Evolutionary conservation across 2,329 filamentous ascomycete genomes (phyloP), one percentile per base, ranked within the genome.

Genomic region (Orbilia javanica): DNA sequence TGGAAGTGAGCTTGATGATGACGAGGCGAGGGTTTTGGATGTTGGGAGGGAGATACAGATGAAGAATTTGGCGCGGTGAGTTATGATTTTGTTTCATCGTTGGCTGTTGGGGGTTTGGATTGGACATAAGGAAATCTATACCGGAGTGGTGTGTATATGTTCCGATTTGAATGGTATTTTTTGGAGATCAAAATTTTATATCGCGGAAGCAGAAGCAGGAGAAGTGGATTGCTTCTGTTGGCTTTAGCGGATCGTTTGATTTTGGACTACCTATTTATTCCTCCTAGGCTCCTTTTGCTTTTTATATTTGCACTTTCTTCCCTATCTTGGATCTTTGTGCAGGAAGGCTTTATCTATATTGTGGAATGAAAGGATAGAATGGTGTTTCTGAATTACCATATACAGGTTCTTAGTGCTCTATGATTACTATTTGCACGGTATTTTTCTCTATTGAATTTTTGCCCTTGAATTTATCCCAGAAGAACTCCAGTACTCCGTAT

Each of bases 21-120:
- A 77, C 52, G 73, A 77, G 29, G 42, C 73, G 39, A 70, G 73
- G 50, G 52, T 46, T 15, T 29, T 77, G 50, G 73, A 77, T 36
- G 66, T 71, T 29, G 73, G 70, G 34, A 64, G 65, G 11, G 66
- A 62, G 11, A 77, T 77, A 62, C 73, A 77, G 31, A 77, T 77
- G 73, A 62, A 70, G 44, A 50, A 66, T 36, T 20, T 77, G n/a
- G 73, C 60, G 13, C 64, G 73, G 31, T 77, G 66, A 77, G n/a
- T n/a, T n/a, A 44, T 10, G 8, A 39, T 25, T n/a, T 13, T 20
- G n/a, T 22, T 7, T 48, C 2, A 4, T 22, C 46, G 25, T 11
- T 13, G 36, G 20, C 34, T 62, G 10, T 27, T 29, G 50, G 11
- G 22, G 20, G 20, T 36, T 10, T 36, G 4, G 27, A 50, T 20